Evolutionary conservation across 108 stramenopile genomes (phyloP), one percentile per base, ranked within the genome.

Genomic region (Pseudonitzschia multistriata): DNA sequence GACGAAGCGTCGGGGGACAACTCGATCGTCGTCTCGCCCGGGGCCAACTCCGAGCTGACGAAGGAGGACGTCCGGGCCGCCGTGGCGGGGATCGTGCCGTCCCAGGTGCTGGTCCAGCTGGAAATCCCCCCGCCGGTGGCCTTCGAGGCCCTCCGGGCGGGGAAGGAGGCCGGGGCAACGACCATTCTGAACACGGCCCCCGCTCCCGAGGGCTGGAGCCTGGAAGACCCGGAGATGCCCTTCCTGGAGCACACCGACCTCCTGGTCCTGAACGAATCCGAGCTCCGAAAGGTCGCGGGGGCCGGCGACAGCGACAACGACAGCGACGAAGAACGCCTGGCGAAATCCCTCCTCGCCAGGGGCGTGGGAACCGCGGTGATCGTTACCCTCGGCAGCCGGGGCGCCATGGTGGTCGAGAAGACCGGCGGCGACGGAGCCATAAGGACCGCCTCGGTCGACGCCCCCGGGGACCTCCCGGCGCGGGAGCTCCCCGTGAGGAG

Each of bases 151-250:
- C 72, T 92, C 33, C 83, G 67, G 24, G 80, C 71, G 48, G 89
- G 86, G 15, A 76, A 73, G 53, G 77, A 77, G 48, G 31, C 81
- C 47, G 90, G 88, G 3, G 89, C 92, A 3, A 78, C 83, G 14
- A 89, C 92, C 5, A 81, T 96, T 24, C 63, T 93, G 62, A 96
- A 96, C 53, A 85, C 89, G 0, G 90, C 87, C 2, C 84, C 91
- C 13, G 81, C 88, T 3, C 80, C 78, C 24, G 74, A 82, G 33
- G 81, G 76, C 21, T 76, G 72, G 36, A 77, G 78, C 28, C 71
- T 86, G 49, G 74, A 89, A n/a, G 87, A 91, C 70, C 79, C 86
- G 0, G 79, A 65, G 27, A 82, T 78, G 79, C 85, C 89, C 7
- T 94, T 89, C 81, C 89, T 78, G 36, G 66, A 75, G 15, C 70